A percentile compares a stretch with the other conserved stretches of the same genome.
These are phyloP conservation scores for Parascedosporium putredinis DNA, from an alignment of 2,329 filamentous ascomycete genomes.

Conservation along the genomic window DNA sequence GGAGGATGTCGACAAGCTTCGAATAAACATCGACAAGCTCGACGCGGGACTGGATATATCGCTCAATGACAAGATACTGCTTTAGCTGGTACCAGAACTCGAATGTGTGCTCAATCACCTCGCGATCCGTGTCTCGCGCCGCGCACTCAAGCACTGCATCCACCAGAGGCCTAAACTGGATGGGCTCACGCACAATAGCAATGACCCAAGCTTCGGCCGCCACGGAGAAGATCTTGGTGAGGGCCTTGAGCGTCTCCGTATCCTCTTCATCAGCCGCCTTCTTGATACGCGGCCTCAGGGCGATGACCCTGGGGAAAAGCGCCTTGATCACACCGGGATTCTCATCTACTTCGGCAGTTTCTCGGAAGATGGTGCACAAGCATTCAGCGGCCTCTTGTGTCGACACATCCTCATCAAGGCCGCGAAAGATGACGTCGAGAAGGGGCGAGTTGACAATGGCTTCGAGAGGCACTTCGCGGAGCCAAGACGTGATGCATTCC, in stretches of 20 bases:
- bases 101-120: constrained; percentile 90
- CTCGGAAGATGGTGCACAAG: constrained; percentile 79
- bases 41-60: constrained; percentile 72
- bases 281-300: constrained; percentile 65
- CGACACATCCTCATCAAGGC: constrained; percentile 63
- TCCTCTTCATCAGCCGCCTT: constrained; percentile 73
- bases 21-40: constrained; percentile 74
- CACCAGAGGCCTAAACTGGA: constrained; percentile 73
- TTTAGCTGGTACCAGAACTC: constrained; percentile 98
- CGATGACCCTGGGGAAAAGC: constrained; percentile 71
- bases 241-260: constrained; percentile 71
- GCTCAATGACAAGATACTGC: constrained; percentile 85
- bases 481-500: constrained; percentile 94
- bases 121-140: constrained; percentile 73
- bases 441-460: constrained; percentile 80
- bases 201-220: constrained; percentile 93
- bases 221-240: constrained; percentile 85
- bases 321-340: constrained; percentile 70
- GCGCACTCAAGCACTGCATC: constrained; percentile 90
- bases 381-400: constrained; percentile 88
- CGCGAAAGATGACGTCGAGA: constrained; percentile 69
- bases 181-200: constrained; percentile 73
- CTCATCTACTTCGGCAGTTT: constrained; percentile 90
- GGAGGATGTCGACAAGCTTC: constrained; percentile 83
- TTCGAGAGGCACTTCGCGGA: constrained; percentile 78